Evolutionary conservation across 1,139 yeast genomes (phyloP).

Genomic region (Lipomyces yarrowii): DNA sequence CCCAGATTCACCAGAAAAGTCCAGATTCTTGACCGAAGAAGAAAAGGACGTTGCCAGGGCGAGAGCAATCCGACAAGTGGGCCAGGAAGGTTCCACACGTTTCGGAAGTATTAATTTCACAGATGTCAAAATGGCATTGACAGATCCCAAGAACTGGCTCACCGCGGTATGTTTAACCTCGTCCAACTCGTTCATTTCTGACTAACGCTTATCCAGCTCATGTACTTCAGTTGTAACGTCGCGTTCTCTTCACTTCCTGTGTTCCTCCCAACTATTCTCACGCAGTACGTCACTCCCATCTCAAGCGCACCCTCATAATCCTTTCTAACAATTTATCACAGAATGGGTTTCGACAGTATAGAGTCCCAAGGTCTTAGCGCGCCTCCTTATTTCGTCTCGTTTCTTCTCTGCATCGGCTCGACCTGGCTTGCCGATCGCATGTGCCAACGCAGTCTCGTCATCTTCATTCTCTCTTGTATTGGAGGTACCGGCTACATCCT

Average conservation of each 20-base stretch:
- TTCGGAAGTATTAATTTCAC: constrained; percentile 23
- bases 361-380: constrained; percentile 34
- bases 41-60: constrained; percentile 49
- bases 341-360: constrained; percentile 32
- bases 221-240: constrained; percentile 41
- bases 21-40: constrained; percentile 34
- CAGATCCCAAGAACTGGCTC: constrained; percentile 35
- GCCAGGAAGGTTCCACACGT: constrained; percentile 31
- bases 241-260: constrained; percentile 34
- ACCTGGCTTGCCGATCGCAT: constrained; percentile 5
- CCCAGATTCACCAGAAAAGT: constrained; percentile 44
- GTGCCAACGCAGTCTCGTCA: constrained; percentile 3
- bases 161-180: not conserved
- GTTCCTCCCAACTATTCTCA: constrained; percentile 33
- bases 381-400: constrained; percentile 30
- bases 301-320: not conserved
- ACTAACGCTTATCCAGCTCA: constrained; percentile 29
- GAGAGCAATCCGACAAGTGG: constrained; percentile 36
- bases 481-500: constrained; percentile 13
- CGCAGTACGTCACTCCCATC: constrained; percentile 10
- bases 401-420: not conserved
- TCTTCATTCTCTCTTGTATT: not conserved
- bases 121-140: constrained; percentile 26
- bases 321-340: not conserved
- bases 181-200: not conserved